These are phyloP conservation scores for Venturia effusa DNA, from an alignment of 2,329 filamentous ascomycete genomes.

Conservation along the genomic window DNA sequence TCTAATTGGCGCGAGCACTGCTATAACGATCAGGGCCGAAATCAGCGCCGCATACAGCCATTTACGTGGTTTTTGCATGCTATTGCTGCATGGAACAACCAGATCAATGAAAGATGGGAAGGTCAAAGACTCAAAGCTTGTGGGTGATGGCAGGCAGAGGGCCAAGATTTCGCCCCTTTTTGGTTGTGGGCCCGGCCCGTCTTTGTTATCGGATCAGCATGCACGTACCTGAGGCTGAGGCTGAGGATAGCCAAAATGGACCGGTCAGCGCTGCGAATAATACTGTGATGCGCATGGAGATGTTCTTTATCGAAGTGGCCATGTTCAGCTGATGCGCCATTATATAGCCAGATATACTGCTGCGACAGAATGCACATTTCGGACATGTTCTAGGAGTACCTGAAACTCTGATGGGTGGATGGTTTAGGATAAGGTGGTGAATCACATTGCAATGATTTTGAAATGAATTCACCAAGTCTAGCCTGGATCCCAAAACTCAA, in stretches of 20 bases:
- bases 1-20: not conserved
- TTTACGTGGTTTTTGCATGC: not conserved
- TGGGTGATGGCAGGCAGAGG: not conserved
- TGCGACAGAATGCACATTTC: not conserved
- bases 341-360: not conserved
- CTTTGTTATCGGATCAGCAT: not conserved
- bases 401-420: not conserved
- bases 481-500: too few relatives aligned
- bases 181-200: too few relatives aligned
- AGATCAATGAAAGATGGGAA: not conserved
- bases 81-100: not conserved
- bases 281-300: not conserved
- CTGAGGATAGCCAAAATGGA: not conserved
- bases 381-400: not conserved
- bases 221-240: not conserved
- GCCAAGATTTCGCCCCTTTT: not conserved
- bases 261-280: not conserved
- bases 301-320: not conserved
- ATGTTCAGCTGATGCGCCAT: not conserved
- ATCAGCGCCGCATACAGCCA: not conserved
- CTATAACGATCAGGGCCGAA: not conserved
- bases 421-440: too few relatives aligned
- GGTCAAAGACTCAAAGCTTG: not conserved
- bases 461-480: too few relatives aligned
- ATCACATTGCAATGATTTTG: not conserved